Percentiles rank a stretch among this genome's conserved stretches.
Conservation (phyloP, 169 alveolate genomes). For the Theileria annulata region DNA sequence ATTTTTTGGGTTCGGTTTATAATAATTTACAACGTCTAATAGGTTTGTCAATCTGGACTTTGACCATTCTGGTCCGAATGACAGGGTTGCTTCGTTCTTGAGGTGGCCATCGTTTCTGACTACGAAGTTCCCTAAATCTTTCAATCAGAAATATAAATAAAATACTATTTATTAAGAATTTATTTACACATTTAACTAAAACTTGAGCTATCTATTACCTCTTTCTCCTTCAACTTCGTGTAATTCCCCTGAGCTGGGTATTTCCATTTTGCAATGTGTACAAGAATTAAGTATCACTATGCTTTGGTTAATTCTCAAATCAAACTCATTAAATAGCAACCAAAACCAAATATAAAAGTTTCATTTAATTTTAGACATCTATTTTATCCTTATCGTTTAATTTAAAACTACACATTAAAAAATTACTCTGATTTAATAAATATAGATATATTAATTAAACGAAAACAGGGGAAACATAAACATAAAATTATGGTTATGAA, state of each 20-base stretch:
- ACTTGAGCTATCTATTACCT: not conserved
- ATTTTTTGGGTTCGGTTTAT: constrained; percentile 28
- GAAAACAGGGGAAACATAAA: too few relatives aligned
- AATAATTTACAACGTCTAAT: constrained; percentile 47
- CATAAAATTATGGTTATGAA: too few relatives aligned
- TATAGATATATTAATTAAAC: too few relatives aligned
- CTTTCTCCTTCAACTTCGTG: not conserved
- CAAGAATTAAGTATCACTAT: not conserved
- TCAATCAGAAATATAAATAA: too few relatives aligned
- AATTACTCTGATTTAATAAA: too few relatives aligned
- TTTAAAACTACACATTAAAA: too few relatives aligned
- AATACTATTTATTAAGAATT: not conserved
- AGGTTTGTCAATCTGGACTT: not conserved
- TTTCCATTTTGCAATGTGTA: not conserved
- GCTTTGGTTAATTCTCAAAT: not conserved
- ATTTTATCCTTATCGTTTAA: too few relatives aligned
- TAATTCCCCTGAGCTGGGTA: not conserved
- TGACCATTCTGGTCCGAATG: constrained; percentile 40
- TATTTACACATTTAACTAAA: not conserved
- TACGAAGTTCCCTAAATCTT: not conserved
- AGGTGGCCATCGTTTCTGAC: constrained; percentile 25
- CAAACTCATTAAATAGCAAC: too few relatives aligned
- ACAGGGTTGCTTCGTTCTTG: constrained; percentile 33
- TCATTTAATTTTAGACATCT: too few relatives aligned
- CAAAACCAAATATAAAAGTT: too few relatives aligned